These are phyloP conservation scores for Fusarium xyrophilum DNA, from an alignment of 2,329 filamentous ascomycete species.

Conservation along the genomic window DNA sequence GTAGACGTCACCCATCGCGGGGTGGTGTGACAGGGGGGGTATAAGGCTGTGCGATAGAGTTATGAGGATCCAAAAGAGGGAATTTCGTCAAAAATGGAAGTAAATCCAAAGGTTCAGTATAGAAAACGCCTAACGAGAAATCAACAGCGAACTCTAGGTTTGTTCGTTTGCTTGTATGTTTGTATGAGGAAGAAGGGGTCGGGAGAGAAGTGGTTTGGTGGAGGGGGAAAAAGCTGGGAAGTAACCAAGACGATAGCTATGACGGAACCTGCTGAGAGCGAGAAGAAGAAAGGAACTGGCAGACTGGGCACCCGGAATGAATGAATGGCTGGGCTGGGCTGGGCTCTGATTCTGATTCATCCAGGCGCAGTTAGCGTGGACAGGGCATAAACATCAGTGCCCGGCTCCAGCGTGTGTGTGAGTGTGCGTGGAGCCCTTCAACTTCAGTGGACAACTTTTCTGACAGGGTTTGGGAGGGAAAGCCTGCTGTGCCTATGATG, in stretches of 20 bases:
- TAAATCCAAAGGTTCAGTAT: conserved; percentile 7
- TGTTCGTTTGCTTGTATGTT: conserved; percentile 30
- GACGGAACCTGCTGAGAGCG: conserved; percentile 34
- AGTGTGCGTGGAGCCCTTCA: conserved; percentile 28
- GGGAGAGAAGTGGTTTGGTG: conserved; percentile 12
- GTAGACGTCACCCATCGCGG: conserved; percentile 47
- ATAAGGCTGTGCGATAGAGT: conserved; percentile 18
- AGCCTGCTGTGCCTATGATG: conserved; percentile 37
- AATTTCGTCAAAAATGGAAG: background rate
- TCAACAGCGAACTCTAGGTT: conserved; percentile 27
- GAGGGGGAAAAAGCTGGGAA: conserved; percentile 28
- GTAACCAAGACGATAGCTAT: conserved; percentile 25
- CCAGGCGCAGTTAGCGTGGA: conserved; percentile 7
- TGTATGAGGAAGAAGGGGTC: conserved; percentile 27
- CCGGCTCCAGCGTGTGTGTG: conserved; percentile 9
- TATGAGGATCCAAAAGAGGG: conserved; percentile 10
- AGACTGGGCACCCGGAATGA: conserved; percentile 20
- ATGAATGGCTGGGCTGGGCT: conserved; percentile 29
- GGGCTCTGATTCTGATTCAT: conserved; percentile 5
- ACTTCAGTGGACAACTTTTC: conserved; percentile 10
- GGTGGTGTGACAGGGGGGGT: conserved; percentile 33
- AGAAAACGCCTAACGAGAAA: conserved; percentile 31
- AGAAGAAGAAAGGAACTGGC: conserved; percentile 23
- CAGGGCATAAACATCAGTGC: background rate
- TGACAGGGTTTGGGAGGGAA: conserved; percentile 17